phyloP scores from a whole-genome alignment of 1,139 yeast genomes.

The Candida sp. region DNA sequence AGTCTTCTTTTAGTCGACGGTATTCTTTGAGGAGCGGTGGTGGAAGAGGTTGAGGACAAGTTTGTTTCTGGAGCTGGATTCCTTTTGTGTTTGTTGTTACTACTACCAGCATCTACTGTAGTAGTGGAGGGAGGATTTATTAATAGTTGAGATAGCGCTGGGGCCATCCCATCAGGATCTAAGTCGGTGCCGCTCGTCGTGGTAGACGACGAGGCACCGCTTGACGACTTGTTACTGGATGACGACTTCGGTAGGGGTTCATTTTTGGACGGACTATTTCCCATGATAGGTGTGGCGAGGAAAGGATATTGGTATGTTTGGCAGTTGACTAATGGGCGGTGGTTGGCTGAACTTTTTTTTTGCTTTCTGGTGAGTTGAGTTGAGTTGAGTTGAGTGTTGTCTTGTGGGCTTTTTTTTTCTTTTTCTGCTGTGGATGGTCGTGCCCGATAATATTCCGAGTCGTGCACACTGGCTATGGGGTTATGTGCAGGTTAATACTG shows the following conservation, averaged over 20 bases:
- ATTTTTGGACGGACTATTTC: slow-evolving; percentile 64
- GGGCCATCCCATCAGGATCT: slow-evolving; percentile 49
- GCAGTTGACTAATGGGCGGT: too few relatives aligned
- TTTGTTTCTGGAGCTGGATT: slow-evolving; percentile 1
- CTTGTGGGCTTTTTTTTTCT: not conserved
- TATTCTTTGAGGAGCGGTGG: slow-evolving; percentile 4
- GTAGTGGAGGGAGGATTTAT: slow-evolving; percentile 10
- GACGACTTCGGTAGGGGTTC: slow-evolving; percentile 50
- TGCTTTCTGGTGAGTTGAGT: not conserved
- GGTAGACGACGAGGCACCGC: slow-evolving; percentile 14
- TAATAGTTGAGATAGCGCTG: slow-evolving; percentile 43
- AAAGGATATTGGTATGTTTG: too few relatives aligned
- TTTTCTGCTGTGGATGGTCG: too few relatives aligned
- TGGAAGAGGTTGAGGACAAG: slow-evolving; percentile 1
- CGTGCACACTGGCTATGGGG: too few relatives aligned
- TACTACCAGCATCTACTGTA: slow-evolving; percentile 13
- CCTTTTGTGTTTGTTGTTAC: slow-evolving; percentile 5
- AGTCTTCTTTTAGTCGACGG: not conserved
- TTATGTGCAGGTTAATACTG: too few relatives aligned
- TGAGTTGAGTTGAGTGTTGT: not conserved
- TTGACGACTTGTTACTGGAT: slow-evolving; percentile 19
- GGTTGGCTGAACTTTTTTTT: too few relatives aligned
- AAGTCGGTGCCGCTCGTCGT: slow-evolving; percentile 28
- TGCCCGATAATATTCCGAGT: too few relatives aligned
- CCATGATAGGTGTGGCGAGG: slow-evolving; percentile 37